Base-by-base conservation (phyloP, 495 filamentous ascomycete species). In the Aspergillus incahuasiensis region DNA sequence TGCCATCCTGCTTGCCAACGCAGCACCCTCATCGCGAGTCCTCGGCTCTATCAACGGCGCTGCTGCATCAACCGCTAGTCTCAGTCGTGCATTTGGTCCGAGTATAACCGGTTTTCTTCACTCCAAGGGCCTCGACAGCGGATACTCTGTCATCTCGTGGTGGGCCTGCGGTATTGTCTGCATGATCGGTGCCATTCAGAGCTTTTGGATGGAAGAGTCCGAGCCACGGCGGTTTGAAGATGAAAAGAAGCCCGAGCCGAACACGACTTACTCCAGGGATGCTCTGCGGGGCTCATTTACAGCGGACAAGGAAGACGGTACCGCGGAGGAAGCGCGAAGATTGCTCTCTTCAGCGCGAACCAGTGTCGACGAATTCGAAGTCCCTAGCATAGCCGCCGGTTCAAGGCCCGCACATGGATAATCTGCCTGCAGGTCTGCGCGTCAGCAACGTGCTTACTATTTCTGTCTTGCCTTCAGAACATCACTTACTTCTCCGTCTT, bases 1-100 rank as follows among this genome's bases (percentile, higher is more conserved):
- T 52, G 85, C 85, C 9, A 91, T 97, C 43, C 81, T 97, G 42
- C 79, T 96, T 21, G 85, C 87, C 44, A 91, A 96, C 68, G 85
- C 90, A 39, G 85, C 91, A 5, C 89, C 91, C 2, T 88, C 85
- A 0, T 83, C 83, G 24, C 80, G 89, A 18, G 85, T 92, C 8
- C 83, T 97, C 12, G 94, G 94, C 0, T 85, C 87, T 6, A 88
- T 98, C 72, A 97, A 97, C 60, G 94, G 94, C 32, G 84, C 90
- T n/a, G 89, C 90, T 7, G 90, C 91, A 24, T 95, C 90, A 13
- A 89, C 87, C 6, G 94, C 95, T 20, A 95, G 91, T 65, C 71
- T 97, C 39, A 86, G 82, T 59, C 83, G 94, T 48, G 90, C 91
- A 1, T 83, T 95, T 62, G 94, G 94, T 2, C 94, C 94, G 5